Percentiles rank a stretch among this genome's conserved stretches.
Evolutionary conservation across 129 eudicot genomes (phyloP).

Genomic region (Centaurea solstitialis): DNA sequence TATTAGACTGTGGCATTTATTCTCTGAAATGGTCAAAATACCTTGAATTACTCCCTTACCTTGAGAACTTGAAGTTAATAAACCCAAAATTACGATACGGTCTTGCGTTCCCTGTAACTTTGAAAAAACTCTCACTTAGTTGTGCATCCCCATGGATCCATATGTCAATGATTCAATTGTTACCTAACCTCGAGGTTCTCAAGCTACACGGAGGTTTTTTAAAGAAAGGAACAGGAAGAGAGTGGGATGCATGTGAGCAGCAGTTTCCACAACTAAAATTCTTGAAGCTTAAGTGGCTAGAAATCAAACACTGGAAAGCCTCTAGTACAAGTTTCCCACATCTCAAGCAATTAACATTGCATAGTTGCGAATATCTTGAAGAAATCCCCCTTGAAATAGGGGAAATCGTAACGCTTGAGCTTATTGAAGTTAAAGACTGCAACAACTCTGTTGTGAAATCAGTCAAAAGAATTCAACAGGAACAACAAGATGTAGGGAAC

Average conservation of each 20-base stretch:
- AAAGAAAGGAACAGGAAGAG: too few relatives aligned
- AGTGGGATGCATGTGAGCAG: background rate
- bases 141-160: background rate
- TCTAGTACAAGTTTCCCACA: constrained; percentile 9
- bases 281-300: background rate
- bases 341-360: constrained; percentile 5
- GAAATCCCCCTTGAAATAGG: constrained; percentile 4
- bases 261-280: constrained; percentile 11
- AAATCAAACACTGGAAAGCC: constrained; percentile 3
- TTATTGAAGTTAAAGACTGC: background rate
- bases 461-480: background rate
- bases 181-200: constrained; percentile 5
- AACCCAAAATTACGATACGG: too few relatives aligned
- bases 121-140: background rate
- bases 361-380: background rate
- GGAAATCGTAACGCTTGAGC: background rate
- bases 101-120: background rate
- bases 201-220: too few relatives aligned
- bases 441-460: background rate
- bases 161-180: background rate
- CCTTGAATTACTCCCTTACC: background rate
- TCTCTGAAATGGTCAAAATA: too few relatives aligned
- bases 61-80: background rate
- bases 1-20: too few relatives aligned
- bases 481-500: too few relatives aligned